Conservation (phyloP, 2,329 filamentous ascomycete genomes). For the Dryadomyces quercus-mongolicae region DNA sequence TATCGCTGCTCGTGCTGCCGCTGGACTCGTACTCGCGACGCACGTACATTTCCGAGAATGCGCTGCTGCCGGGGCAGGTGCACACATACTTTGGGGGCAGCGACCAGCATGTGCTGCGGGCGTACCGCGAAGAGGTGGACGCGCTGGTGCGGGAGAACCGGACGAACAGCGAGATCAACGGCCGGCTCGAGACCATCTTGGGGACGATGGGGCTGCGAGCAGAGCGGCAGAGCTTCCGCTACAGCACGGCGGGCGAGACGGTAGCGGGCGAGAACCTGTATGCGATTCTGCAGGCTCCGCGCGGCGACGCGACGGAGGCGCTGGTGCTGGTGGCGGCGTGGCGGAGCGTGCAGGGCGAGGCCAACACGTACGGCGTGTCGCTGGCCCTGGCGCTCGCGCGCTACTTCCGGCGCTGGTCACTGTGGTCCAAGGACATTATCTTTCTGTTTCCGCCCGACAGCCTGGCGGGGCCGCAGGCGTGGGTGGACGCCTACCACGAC, state of each 20-base stretch:
- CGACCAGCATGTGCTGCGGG: conserved; percentile 88
- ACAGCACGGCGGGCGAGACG: conserved; percentile 59
- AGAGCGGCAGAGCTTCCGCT: conserved; percentile 78
- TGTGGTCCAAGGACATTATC: conserved; percentile 99
- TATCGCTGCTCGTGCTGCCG: conserved; percentile 83
- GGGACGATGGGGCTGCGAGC: conserved; percentile 73
- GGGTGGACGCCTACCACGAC: conserved; percentile 96
- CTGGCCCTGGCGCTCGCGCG: conserved; percentile 76
- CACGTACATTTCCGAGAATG: conserved; percentile 97
- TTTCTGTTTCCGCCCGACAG: conserved; percentile 83
- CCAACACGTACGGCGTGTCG: conserved; percentile 81
- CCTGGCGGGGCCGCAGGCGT: conserved; percentile 81
- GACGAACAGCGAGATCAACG: conserved; percentile 48
- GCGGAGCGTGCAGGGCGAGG: conserved; percentile 64
- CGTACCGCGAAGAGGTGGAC: conserved; percentile 76
- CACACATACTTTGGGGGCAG: conserved; percentile 96
- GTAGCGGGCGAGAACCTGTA: conserved; percentile 84
- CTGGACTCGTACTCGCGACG: conserved; percentile 80
- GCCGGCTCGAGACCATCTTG: conserved; percentile 64
- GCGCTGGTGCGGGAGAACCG: conserved; percentile 34
- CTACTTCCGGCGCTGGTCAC: conserved; percentile 95
- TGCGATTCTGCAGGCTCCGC: conserved; percentile 81
- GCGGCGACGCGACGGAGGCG: conserved; percentile 92
- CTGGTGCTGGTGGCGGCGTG: conserved; percentile 87
- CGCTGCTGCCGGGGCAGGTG: conserved; percentile 86